Conservation (phyloP, 2,329 filamentous ascomycete genomes). For the Laburnicola sp. region DNA sequence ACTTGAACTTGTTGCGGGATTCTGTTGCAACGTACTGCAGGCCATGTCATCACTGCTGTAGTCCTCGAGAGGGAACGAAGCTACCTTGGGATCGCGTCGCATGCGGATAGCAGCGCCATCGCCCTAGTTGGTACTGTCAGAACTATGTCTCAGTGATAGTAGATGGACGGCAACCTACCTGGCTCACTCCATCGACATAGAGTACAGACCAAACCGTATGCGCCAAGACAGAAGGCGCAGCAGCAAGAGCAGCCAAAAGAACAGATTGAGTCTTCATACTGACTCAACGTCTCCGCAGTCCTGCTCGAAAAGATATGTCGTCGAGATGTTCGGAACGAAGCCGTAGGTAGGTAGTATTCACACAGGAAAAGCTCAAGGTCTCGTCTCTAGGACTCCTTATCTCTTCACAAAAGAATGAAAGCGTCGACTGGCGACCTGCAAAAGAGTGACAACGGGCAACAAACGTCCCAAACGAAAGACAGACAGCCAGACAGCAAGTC, state of each 20-base stretch:
- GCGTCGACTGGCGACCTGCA: constrained; percentile 43
- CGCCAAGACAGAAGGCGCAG: constrained; percentile 36
- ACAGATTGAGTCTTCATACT: constrained; percentile 42
- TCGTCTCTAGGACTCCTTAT: constrained; percentile 38
- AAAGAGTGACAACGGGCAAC: constrained; percentile 39
- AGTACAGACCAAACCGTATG: constrained; percentile 44
- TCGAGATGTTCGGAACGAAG: constrained; percentile 4
- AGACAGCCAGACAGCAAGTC: constrained; percentile 31
- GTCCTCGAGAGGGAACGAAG: constrained; percentile 62
- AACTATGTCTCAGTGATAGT: neutral
- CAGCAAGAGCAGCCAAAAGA: constrained; percentile 38
- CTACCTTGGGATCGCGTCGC: constrained; percentile 56
- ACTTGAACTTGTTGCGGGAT: neutral
- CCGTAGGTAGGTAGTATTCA: constrained; percentile 19
- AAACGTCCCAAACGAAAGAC: constrained; percentile 37
- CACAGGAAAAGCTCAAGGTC: constrained; percentile 26
- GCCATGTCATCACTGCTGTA: constrained; percentile 67
- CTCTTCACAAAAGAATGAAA: constrained; percentile 35
- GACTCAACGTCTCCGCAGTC: neutral
- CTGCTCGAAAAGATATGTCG: neutral
- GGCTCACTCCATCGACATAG: constrained; percentile 38
- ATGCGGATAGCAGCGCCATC: constrained; percentile 73
- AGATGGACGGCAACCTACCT: constrained; percentile 22
- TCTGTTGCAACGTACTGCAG: constrained; percentile 59
- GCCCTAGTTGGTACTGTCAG: constrained; percentile 54